These are phyloP conservation scores for Butyriboletus loyo DNA, from an alignment of 768 basidiomycete genomes.

Conservation along the genomic window DNA sequence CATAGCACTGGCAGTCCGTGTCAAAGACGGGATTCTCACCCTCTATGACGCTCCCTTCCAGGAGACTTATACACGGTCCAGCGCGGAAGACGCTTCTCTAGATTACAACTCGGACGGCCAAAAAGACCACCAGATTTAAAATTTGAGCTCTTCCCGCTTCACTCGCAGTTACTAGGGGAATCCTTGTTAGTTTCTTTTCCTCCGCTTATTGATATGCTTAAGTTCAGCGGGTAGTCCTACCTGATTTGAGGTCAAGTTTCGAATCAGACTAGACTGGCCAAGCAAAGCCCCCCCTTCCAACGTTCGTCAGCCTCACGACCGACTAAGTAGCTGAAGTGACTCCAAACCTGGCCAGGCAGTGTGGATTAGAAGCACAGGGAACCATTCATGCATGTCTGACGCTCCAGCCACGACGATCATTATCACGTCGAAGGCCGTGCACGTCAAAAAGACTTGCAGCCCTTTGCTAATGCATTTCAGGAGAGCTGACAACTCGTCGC, in stretches of 20 bases:
- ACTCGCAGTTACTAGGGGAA: constrained; percentile 87
- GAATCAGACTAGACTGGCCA: too few species aligned
- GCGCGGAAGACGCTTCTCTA: constrained; percentile 72
- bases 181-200: constrained; percentile 91
- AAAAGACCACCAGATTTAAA: constrained; percentile 68
- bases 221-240: constrained; percentile 83
- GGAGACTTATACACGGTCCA: constrained; percentile 74
- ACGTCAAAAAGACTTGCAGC: neutral
- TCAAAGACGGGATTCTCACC: constrained; percentile 68
- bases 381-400: neutral
- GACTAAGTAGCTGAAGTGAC: too few species aligned
- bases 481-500: constrained; percentile 1
- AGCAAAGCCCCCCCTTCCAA: too few species aligned
- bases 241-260: constrained; percentile 70
- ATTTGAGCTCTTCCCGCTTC: constrained; percentile 84
- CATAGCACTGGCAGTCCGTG: constrained; percentile 59
- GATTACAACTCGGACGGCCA: constrained; percentile 72
- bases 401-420: constrained; percentile 39
- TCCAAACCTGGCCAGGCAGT: too few species aligned
- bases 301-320: too few species aligned
- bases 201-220: constrained; percentile 89
- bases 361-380: neutral
- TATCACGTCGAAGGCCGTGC: constrained; percentile 45
- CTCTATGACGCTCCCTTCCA: constrained; percentile 80
- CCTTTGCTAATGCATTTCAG: constrained; percentile 13